Evolutionary conservation across 2,329 filamentous ascomycete species (phyloP).

Genomic region (Calonectria pseudoreteaudii): DNA sequence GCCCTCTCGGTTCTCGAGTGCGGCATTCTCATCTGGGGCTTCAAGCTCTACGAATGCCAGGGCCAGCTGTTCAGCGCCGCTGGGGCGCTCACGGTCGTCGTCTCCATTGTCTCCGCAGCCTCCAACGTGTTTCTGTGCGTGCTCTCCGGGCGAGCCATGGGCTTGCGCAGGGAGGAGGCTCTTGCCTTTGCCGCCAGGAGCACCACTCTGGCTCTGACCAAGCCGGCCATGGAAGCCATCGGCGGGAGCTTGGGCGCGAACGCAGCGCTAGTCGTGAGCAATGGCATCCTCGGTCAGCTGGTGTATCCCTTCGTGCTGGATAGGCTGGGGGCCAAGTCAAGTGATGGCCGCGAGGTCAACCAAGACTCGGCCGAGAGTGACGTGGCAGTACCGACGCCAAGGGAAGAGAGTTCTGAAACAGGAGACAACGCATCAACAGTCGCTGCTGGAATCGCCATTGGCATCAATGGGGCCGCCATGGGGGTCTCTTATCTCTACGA

Average conservation of each 20-base stretch:
- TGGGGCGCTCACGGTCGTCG: constrained; percentile 53
- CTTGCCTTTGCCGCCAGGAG: constrained; percentile 63
- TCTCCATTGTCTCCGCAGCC: constrained; percentile 52
- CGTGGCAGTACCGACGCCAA: constrained; percentile 14
- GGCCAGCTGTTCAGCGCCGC: constrained; percentile 57
- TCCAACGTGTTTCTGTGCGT: constrained; percentile 58
- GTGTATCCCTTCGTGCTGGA: constrained; percentile 51
- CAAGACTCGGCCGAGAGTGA: constrained; percentile 5
- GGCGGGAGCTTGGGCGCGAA: constrained; percentile 60
- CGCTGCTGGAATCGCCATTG: constrained; percentile 64
- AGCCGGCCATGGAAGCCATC: constrained; percentile 58
- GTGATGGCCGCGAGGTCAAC: constrained; percentile 5
- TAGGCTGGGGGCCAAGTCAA: constrained; percentile 41
- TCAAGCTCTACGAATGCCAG: constrained; percentile 65
- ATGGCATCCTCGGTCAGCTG: constrained; percentile 60
- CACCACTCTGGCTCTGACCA: constrained; percentile 62
- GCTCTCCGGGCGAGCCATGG: constrained; percentile 49
- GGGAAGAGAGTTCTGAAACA: constrained; percentile 18
- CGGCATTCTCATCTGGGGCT: constrained; percentile 64
- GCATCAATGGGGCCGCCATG: constrained; percentile 71
- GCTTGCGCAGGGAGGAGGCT: constrained; percentile 49
- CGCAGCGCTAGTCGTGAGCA: constrained; percentile 63
- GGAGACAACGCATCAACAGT: constrained; percentile 53
- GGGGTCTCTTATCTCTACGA: constrained; percentile 69
- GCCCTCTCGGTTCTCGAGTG: constrained; percentile 62